Evolutionary conservation across 495 filamentous ascomycete species (phyloP).

Genomic region (Aspergillus hancockii): DNA sequence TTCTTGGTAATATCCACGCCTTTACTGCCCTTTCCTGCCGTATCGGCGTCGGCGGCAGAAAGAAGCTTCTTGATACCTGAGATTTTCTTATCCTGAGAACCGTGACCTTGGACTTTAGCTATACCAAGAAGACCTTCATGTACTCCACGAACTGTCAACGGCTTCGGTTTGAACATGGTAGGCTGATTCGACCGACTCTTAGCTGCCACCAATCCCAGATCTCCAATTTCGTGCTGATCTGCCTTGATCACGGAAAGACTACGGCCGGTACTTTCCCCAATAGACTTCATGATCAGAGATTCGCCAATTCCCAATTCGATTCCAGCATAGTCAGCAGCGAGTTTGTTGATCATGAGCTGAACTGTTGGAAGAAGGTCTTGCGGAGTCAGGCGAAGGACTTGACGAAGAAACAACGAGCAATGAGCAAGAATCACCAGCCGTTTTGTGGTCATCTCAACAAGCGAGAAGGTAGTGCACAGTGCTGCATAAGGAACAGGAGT

Average conservation of each 20-base stretch:
- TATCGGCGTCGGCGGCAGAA: conserved; percentile 75
- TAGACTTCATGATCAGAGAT: conserved; percentile 97
- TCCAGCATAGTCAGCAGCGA: conserved; percentile 93
- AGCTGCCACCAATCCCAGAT: conserved; percentile 90
- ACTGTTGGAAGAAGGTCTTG: conserved; percentile 84
- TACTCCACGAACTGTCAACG: conserved; percentile 82
- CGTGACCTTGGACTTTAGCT: conserved; percentile 82
- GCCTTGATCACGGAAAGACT: conserved; percentile 83
- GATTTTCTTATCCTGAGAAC: conserved; percentile 86
- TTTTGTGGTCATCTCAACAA: conserved; percentile 92
- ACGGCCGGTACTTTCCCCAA: conserved; percentile 90
- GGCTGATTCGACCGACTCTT: conserved; percentile 92
- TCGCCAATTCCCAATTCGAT: conserved; percentile 97
- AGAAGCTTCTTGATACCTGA: conserved; percentile 93
- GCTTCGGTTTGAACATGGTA: conserved; percentile 96
- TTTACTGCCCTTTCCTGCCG: conserved; percentile 64
- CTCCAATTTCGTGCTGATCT: conserved; percentile 94
- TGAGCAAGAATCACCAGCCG: conserved; percentile 81
- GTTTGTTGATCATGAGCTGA: conserved; percentile 95
- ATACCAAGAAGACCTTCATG: conserved; percentile 87
- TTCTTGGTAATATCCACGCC: conserved; percentile 85
- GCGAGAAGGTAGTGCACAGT: conserved; percentile 89
- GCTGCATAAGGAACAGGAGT: conserved; percentile 93
- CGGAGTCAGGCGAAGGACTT: conserved; percentile 89
- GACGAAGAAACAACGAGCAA: conserved; percentile 86